Base-by-base conservation (phyloP, 2,329 filamentous ascomycete species). In the Fusarium mangiferae region DNA sequence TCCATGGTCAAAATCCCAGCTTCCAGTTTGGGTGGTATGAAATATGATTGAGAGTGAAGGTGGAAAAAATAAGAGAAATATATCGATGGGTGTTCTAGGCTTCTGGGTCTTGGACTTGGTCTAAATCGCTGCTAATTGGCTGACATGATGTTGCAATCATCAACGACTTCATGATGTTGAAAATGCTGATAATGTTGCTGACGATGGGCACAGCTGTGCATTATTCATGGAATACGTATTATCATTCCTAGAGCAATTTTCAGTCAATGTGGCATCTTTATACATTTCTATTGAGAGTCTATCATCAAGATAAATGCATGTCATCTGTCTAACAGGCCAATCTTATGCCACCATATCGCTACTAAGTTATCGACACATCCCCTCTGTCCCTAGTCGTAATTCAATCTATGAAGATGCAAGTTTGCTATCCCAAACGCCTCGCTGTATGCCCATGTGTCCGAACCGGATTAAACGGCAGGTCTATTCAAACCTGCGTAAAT, bases 1-100 rank as follows among this genome's bases (percentile, higher is more conserved):
- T 87, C 83, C 81, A 84, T 85, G 24, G 26, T 41, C 9, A 66
- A 56, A 3, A 18, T 62, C 36, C 17, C 18, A 14, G 33, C 39
- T 15, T 9, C 56, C 22, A 63, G 48, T 18, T 51, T 45, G 13
- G 33, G 45, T 26, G 17, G 35, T 44, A 38, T 54, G 38, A 60
- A 49, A n/a, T 51, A 30, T 33, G 35, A 64, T 48, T n/a, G 35
- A 33, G 33, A n/a, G 33, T 41, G 39, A 33, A 36, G 38, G 46
- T 22, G 30, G 55, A 51, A 51, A n/a, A 61, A 58, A n/a, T 44
- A 54, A 44, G 33, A 30, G n/a, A 48, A 55, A 36, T 58, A 26
- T 48, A 48, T 30, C 36, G 41, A 45, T 20, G 39, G 33, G 42
- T 28, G 35, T 35, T 59, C 66, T 14, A 36, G 30, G 44, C 33